phyloP scores from a whole-genome alignment of 139 green algal genomes.

The Chlorella ohadii region DNA sequence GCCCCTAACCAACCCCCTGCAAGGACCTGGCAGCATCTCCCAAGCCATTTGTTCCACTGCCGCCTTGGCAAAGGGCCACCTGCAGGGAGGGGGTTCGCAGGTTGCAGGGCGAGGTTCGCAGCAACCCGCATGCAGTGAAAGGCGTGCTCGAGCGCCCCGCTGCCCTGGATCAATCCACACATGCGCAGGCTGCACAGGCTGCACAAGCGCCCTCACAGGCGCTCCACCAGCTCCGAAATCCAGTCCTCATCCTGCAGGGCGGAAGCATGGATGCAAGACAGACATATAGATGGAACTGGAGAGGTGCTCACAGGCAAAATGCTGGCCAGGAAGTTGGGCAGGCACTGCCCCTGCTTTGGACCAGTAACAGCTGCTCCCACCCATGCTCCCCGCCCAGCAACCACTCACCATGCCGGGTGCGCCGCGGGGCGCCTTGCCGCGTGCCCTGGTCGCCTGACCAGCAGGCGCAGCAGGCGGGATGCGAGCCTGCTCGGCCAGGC shows the following conservation, averaged over 20 bases:
- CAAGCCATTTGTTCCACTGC: slow-evolving; percentile 9
- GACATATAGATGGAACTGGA: too few relatives aligned
- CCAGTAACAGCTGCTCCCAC: too few relatives aligned
- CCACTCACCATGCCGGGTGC: not conserved
- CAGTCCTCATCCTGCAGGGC: slow-evolving; percentile 32
- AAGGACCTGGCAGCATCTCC: slow-evolving; percentile 22
- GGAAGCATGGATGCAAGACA: too few relatives aligned
- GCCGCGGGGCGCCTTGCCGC: not conserved
- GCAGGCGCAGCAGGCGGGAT: not conserved
- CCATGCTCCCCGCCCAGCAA: too few relatives aligned
- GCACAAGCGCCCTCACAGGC: not conserved
- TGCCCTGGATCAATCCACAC: too few relatives aligned
- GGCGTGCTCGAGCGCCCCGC: too few relatives aligned
- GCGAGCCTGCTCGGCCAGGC: not conserved
- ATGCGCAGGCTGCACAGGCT: not conserved
- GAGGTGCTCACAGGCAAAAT: too few relatives aligned
- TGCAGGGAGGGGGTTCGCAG: not conserved
- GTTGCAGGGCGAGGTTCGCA: not conserved
- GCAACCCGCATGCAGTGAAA: too few relatives aligned
- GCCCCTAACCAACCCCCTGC: too few relatives aligned
- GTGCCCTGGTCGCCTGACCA: too few relatives aligned
- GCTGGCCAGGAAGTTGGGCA: too few relatives aligned
- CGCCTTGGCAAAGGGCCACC: slow-evolving; percentile 27
- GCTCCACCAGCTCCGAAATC: slow-evolving; percentile 18
- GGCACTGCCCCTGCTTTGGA: too few relatives aligned